Percentiles rank a stretch among this genome's conserved stretches.
Evolutionary conservation across 495 filamentous ascomycete genomes (phyloP).

Genomic region (Trichoderma gamsii): DNA sequence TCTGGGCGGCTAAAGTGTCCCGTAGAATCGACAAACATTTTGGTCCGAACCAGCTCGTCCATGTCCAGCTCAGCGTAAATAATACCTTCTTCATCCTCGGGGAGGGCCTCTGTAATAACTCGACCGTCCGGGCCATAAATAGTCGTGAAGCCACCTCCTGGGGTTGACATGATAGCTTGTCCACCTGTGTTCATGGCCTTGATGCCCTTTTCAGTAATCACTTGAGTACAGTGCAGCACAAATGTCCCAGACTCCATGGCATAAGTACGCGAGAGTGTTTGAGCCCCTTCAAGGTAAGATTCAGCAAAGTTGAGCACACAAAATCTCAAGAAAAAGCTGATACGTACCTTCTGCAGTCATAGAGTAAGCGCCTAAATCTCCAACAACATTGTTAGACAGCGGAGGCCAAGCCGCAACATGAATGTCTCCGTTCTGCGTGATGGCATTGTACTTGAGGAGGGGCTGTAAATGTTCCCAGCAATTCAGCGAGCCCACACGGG

Average conservation of each 20-base stretch:
- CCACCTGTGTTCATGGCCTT: constrained; percentile 32
- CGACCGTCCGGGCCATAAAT: constrained; percentile 52
- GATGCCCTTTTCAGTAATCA: constrained; percentile 40
- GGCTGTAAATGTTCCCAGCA: constrained; percentile 60
- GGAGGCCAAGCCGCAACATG: constrained; percentile 57
- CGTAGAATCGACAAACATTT: constrained; percentile 37
- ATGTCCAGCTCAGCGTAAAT: constrained; percentile 45
- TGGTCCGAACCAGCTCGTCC: constrained; percentile 31
- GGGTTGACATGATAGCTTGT: constrained; percentile 29
- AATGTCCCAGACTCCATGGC: constrained; percentile 48
- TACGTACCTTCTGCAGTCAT: constrained; percentile 26
- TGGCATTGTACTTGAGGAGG: constrained; percentile 53
- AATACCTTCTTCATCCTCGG: constrained; percentile 35
- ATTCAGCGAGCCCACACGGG: constrained; percentile 42
- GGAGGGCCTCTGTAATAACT: constrained; percentile 33
- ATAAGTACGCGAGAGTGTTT: constrained; percentile 40
- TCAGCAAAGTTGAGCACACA: constrained; percentile 15
- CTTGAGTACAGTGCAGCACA: constrained; percentile 43
- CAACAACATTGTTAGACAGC: constrained; percentile 24
- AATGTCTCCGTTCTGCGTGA: constrained; percentile 44
- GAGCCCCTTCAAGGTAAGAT: constrained; percentile 20
- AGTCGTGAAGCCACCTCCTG: constrained; percentile 45
- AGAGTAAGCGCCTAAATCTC: constrained; percentile 26
- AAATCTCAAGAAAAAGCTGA: neutral
- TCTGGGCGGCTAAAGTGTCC: constrained; percentile 53